Percentiles rank a stretch among this genome's conserved stretches.
Evolutionary conservation across 495 filamentous ascomycete genomes (phyloP).

Genomic region (Aspergillus hancockii): DNA sequence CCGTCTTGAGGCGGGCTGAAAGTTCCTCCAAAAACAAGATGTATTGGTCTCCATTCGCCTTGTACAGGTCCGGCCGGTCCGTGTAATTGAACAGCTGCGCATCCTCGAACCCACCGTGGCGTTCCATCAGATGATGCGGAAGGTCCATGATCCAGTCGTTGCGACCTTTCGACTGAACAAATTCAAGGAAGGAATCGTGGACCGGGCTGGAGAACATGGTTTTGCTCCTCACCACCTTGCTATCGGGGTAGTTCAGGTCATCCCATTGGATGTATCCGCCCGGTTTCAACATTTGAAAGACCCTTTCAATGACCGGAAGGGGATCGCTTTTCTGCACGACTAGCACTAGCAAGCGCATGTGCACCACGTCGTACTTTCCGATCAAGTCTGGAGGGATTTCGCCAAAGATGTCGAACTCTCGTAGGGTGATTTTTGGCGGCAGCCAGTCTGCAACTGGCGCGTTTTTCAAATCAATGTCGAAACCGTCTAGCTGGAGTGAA

Average conservation of each 20-base stretch:
- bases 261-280: slow-evolving; percentile 40
- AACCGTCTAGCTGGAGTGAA: slow-evolving; percentile 16
- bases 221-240: slow-evolving; percentile 10
- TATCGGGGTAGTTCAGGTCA: slow-evolving; percentile 19
- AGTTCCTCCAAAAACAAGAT: slow-evolving; percentile 20
- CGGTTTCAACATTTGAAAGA: slow-evolving; percentile 29
- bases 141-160: slow-evolving; percentile 22
- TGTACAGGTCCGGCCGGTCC: slow-evolving; percentile 11
- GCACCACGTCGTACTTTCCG: slow-evolving; percentile 35
- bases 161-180: slow-evolving; percentile 12
- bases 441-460: slow-evolving; percentile 26
- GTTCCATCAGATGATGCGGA: slow-evolving; percentile 4
- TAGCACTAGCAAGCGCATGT: slow-evolving; percentile 29
- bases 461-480: slow-evolving; percentile 26
- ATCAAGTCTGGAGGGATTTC: slow-evolving; percentile 24
- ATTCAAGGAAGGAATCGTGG: slow-evolving; percentile 11
- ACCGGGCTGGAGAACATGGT: slow-evolving; percentile 5
- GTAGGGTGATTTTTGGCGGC: slow-evolving; percentile 23
- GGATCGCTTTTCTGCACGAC: slow-evolving; percentile 28
- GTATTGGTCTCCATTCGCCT: slow-evolving; percentile 17
- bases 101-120: slow-evolving; percentile 10
- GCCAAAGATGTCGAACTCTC: slow-evolving; percentile 27
- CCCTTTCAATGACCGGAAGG: slow-evolving; percentile 14
- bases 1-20: neutral
- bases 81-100: slow-evolving; percentile 12